Conservation (phyloP, 495 filamentous ascomycete species). For the Podospora pseudopauciseta region DNA sequence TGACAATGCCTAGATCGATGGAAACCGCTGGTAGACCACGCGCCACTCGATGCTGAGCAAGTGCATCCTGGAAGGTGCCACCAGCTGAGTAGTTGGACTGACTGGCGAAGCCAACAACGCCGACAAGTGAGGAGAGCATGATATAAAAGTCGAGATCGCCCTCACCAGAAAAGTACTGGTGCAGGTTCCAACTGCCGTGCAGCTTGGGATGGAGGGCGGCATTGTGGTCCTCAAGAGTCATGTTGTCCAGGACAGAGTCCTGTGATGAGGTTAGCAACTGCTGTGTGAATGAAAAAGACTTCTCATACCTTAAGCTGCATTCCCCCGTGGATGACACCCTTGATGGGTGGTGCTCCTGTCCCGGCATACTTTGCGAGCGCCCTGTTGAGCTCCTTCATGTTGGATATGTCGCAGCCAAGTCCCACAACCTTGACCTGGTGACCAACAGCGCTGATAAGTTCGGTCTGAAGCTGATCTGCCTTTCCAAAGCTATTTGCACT, state of each 20-base stretch:
- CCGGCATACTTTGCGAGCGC: constrained; percentile 32
- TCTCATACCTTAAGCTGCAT: constrained; percentile 50
- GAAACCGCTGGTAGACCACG: constrained; percentile 36
- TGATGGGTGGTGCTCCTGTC: constrained; percentile 38
- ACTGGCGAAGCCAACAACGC: constrained; percentile 39
- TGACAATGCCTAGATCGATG: constrained; percentile 47
- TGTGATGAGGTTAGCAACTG: constrained; percentile 15
- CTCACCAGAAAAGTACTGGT: constrained; percentile 30
- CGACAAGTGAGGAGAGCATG: constrained; percentile 48
- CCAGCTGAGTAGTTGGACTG: constrained; percentile 53
- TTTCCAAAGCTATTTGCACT: constrained; percentile 40
- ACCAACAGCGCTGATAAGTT: constrained; percentile 35
- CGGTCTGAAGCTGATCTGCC: constrained; percentile 32
- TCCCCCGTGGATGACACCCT: constrained; percentile 47
- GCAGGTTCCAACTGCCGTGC: constrained; percentile 51
- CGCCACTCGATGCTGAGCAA: constrained; percentile 21
- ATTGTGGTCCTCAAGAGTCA: constrained; percentile 42
- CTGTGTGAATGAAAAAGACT: neutral
- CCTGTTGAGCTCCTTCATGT: constrained; percentile 30
- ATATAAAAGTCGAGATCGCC: constrained; percentile 51
- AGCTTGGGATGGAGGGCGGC: constrained; percentile 46
- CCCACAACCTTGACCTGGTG: constrained; percentile 36
- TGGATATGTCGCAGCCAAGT: constrained; percentile 42
- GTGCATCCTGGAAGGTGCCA: constrained; percentile 35
- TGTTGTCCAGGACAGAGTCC: constrained; percentile 46